Conservation (phyloP, 2,329 filamentous ascomycete genomes). For the Colletotrichum aenigma region DNA sequence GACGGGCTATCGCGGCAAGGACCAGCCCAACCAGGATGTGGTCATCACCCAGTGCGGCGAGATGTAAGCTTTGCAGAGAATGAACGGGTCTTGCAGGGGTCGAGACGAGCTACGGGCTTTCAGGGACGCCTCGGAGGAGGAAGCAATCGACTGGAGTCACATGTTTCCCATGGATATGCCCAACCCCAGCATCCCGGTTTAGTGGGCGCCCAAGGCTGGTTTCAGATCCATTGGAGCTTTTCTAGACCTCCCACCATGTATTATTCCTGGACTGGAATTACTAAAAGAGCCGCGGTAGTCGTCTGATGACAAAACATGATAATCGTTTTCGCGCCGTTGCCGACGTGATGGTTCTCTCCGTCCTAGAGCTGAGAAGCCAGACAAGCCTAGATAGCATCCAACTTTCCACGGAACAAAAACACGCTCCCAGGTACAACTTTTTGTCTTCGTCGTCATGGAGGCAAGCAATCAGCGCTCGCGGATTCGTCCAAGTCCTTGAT, state of each 20-base stretch:
- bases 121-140: not conserved
- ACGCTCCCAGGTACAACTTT: not conserved
- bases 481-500: not conserved
- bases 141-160: not conserved
- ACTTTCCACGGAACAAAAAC: not conserved
- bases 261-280: not conserved
- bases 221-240: not conserved
- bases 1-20: slow-evolving; percentile 74
- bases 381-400: not conserved
- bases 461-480: not conserved
- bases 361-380: not conserved
- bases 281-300: not conserved
- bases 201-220: not conserved
- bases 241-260: not conserved
- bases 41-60: slow-evolving; percentile 88
- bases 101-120: not conserved
- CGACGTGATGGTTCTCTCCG: not conserved
- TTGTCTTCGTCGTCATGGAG: not conserved
- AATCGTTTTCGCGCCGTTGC: not conserved
- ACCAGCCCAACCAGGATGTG: slow-evolving; percentile 85
- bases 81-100: not conserved
- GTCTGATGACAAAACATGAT: not conserved
- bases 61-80: slow-evolving; percentile 64
- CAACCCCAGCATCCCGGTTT: not conserved
- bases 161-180: not conserved